Evolutionary conservation across 2,329 filamentous ascomycete species (phyloP).

Genomic region (Diaporthe amygdali): DNA sequence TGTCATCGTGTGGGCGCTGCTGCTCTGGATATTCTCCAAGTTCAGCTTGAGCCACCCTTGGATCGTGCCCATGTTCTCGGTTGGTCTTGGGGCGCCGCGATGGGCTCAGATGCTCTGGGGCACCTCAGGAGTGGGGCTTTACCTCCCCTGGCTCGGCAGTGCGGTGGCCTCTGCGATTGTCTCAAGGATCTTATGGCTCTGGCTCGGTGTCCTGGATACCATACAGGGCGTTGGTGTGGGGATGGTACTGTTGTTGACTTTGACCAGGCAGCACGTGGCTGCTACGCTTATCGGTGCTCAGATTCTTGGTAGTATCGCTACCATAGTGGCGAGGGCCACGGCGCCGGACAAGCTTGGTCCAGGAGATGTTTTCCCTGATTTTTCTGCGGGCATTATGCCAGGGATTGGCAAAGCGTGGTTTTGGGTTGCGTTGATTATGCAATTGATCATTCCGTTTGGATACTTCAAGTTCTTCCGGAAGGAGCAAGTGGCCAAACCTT

Average conservation of each 20-base stretch:
- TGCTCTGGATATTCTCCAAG: constrained; percentile 56
- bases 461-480: constrained; percentile 62
- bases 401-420: constrained; percentile 60
- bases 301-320: constrained; percentile 64
- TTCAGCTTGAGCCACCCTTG: constrained; percentile 69
- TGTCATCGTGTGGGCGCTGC: constrained; percentile 57
- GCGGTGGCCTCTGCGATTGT: constrained; percentile 59
- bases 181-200: constrained; percentile 66
- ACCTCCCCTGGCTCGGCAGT: constrained; percentile 63
- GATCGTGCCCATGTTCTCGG: constrained; percentile 71
- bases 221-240: constrained; percentile 71
- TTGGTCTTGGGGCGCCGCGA: constrained; percentile 67
- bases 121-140: constrained; percentile 63
- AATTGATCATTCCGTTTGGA: constrained; percentile 62
- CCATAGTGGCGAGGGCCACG: constrained; percentile 64
- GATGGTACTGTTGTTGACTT: constrained; percentile 69
- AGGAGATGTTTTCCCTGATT: constrained; percentile 66
- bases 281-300: constrained; percentile 67
- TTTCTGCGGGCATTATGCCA: constrained; percentile 51
- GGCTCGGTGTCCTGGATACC: constrained; percentile 69
- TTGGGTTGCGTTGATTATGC: constrained; percentile 63
- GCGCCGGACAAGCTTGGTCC: constrained; percentile 67
- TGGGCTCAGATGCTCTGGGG: constrained; percentile 75
- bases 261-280: constrained; percentile 68
- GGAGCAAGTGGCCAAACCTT: constrained; percentile 62